These are phyloP conservation scores for Fonsecaea monophora DNA, from an alignment of 2,329 filamentous ascomycete genomes.

Conservation along the genomic window DNA sequence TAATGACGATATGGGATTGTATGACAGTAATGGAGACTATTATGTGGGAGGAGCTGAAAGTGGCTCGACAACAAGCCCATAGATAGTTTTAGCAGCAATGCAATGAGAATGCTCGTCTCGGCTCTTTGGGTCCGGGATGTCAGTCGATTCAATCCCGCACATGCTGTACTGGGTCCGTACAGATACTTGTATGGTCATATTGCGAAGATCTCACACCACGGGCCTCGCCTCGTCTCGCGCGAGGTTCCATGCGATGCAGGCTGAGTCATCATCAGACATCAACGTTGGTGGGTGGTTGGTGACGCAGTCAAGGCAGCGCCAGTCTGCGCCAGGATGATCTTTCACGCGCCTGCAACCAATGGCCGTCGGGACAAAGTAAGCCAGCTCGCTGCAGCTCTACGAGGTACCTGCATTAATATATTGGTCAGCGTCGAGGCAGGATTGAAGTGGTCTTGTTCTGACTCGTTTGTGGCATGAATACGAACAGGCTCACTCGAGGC, in stretches of 20 bases:
- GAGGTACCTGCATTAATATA: constrained; percentile 9
- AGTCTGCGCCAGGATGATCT: constrained; percentile 1
- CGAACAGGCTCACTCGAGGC: constrained; percentile 7
- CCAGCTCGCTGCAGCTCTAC: background rate
- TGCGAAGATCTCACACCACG: no score
- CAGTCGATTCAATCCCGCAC: no score
- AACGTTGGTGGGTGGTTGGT: background rate
- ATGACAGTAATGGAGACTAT: constrained; percentile 31
- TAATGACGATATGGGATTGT: constrained; percentile 36
- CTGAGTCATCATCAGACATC: background rate
- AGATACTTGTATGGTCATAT: background rate
- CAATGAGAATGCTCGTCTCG: constrained; percentile 21
- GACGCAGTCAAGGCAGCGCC: no score
- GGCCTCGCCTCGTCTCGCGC: no score
- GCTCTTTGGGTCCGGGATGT: background rate
- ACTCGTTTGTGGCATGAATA: constrained; percentile 20
- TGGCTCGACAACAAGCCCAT: constrained; percentile 14
- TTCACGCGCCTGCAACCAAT: constrained; percentile 9
- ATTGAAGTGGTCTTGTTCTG: background rate
- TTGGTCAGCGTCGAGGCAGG: constrained; percentile 12
- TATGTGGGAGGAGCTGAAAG: constrained; percentile 16
- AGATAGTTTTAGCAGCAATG: constrained; percentile 37
- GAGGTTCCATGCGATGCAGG: background rate
- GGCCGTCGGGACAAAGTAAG: constrained; percentile 11
- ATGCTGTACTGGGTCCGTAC: background rate